phyloP scores from a whole-genome alignment of 805 yeast genomes.

The Starmerella geochares region DNA sequence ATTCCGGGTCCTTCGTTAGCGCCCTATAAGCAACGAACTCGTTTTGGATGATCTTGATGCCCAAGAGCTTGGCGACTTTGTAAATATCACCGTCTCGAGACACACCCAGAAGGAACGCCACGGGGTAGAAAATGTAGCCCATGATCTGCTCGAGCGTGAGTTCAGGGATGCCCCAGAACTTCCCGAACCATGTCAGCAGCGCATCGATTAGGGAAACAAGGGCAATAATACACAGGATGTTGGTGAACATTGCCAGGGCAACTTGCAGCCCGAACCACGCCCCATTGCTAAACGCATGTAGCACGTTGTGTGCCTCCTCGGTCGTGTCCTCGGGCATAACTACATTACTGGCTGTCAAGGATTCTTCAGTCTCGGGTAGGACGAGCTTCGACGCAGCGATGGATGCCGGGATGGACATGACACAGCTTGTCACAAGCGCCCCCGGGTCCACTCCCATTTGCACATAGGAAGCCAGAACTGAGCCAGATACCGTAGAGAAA shows the following conservation, averaged over 20 bases:
- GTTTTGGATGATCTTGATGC: constrained; percentile 50
- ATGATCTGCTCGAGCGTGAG: constrained; percentile 47
- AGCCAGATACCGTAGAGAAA: constrained; percentile 55
- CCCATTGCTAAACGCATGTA: constrained; percentile 51
- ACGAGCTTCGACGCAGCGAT: constrained; percentile 51
- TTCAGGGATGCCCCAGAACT: constrained; percentile 47
- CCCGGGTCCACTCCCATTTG: constrained; percentile 54
- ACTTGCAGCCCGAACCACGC: constrained; percentile 49
- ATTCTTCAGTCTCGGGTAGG: constrained; percentile 48
- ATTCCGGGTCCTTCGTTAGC: constrained; percentile 36
- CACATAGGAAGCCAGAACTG: constrained; percentile 52
- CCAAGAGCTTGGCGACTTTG: constrained; percentile 43
- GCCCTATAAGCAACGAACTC: constrained; percentile 47
- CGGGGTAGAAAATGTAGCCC: constrained; percentile 51
- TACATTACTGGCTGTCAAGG: constrained; percentile 42
- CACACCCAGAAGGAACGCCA: constrained; percentile 49
- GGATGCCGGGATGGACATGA: constrained; percentile 59
- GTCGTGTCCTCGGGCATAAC: constrained; percentile 40
- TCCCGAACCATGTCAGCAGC: constrained; percentile 49
- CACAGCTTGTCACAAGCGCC: constrained; percentile 56
- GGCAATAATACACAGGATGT: constrained; percentile 52
- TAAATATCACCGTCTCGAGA: constrained; percentile 43
- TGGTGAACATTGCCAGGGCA: constrained; percentile 48
- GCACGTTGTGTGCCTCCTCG: constrained; percentile 40
- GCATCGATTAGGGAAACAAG: constrained; percentile 48